Conservation (phyloP, 2,329 filamentous ascomycete genomes). For the Ophiobolus disseminans region DNA sequence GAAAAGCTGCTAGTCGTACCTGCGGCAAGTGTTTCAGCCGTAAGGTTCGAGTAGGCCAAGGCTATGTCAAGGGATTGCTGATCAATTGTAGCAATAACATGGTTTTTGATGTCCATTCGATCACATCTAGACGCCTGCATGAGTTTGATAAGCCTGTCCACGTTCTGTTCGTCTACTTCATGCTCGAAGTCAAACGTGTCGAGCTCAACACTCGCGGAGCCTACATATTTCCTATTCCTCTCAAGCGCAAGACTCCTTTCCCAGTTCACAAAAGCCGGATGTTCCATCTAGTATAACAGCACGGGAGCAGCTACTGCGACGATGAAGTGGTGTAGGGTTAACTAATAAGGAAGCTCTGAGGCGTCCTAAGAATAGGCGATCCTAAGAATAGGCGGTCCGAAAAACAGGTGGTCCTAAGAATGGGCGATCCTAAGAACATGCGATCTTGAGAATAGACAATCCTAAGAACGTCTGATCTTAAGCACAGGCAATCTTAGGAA, state of each 20-base stretch:
- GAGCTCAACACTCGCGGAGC: slow-evolving; percentile 7
- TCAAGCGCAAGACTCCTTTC: slow-evolving; percentile 8
- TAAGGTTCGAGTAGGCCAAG: background rate
- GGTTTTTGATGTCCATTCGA: slow-evolving; percentile 2
- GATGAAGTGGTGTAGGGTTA: too few relatives aligned
- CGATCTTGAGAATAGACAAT: too few relatives aligned
- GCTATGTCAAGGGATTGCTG: background rate
- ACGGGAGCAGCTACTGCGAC: too few relatives aligned
- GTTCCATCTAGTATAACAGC: slow-evolving; percentile 6
- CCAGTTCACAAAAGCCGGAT: slow-evolving; percentile 3
- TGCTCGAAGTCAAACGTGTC: slow-evolving; percentile 4
- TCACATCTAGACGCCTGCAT: slow-evolving; percentile 5
- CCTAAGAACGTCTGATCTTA: too few relatives aligned
- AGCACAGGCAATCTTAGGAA: too few relatives aligned
- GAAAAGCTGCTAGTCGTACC: background rate
- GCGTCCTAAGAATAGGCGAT: too few relatives aligned
- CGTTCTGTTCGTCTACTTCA: slow-evolving; percentile 5
- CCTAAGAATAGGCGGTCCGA: too few relatives aligned
- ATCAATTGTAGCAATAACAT: slow-evolving; percentile 4
- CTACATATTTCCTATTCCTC: slow-evolving; percentile 4
- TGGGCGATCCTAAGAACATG: too few relatives aligned
- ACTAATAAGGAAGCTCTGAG: too few relatives aligned
- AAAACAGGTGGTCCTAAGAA: too few relatives aligned
- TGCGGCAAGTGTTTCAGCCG: background rate
- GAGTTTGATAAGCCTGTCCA: slow-evolving; percentile 4